Evolutionary conservation across 768 basidiomycete genomes (phyloP).

Genomic region (Candolleomyces efflorescens): DNA sequence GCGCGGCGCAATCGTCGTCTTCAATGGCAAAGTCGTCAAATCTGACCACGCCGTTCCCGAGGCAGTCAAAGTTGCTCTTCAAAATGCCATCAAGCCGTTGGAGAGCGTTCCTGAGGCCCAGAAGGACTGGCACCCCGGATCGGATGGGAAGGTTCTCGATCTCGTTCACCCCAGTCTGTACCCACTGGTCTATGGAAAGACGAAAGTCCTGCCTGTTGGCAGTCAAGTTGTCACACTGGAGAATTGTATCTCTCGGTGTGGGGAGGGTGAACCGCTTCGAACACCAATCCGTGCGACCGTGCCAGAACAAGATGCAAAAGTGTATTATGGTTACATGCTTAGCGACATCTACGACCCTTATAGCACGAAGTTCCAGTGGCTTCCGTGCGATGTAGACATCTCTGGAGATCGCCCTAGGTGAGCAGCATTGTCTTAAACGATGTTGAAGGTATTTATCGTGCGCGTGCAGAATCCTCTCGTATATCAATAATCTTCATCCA

Average conservation of each 20-base stretch:
- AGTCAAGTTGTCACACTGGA: constrained; percentile 5
- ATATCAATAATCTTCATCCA: constrained; percentile 40
- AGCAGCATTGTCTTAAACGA: background rate
- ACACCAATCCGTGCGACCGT: too few species aligned
- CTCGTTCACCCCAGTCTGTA: constrained; percentile 42
- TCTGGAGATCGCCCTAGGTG: constrained; percentile 11
- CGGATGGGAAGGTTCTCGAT: constrained; percentile 37
- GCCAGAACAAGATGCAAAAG: constrained; percentile 3
- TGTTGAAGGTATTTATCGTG: background rate
- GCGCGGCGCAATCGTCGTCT: constrained; percentile 10
- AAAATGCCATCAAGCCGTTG: constrained; percentile 19
- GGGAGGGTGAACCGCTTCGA: constrained; percentile 7
- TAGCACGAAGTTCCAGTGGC: constrained; percentile 18
- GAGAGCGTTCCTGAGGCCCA: constrained; percentile 29
- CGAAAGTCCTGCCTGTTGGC: constrained; percentile 11
- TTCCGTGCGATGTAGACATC: constrained; percentile 17
- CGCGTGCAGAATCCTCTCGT: constrained; percentile 20
- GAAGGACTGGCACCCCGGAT: constrained; percentile 43
- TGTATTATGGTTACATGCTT: background rate
- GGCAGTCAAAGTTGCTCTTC: constrained; percentile 14
- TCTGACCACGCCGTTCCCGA: constrained; percentile 25
- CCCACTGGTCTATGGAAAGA: constrained; percentile 29
- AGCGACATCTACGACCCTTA: background rate
- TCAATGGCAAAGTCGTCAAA: constrained; percentile 13
- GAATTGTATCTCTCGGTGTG: constrained; percentile 7